Evolutionary conservation across 345 rosid genomes (phyloP).

Genomic region (Streptanthus diversifolius): DNA sequence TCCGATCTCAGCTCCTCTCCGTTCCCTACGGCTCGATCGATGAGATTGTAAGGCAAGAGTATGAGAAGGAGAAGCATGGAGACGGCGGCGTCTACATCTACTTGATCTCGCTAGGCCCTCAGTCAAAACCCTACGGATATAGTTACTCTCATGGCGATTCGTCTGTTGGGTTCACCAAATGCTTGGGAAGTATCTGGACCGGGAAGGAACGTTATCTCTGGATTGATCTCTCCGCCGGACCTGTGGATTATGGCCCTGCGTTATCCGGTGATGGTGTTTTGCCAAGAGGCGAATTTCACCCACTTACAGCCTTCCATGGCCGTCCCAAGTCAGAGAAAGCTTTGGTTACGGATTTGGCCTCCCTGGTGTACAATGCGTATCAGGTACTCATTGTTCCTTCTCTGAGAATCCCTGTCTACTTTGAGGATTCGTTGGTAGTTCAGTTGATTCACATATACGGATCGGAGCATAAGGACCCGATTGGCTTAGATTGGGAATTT

Average conservation of each 20-base stretch:
- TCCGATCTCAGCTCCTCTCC: slow-evolving; percentile 61
- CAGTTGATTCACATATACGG: slow-evolving; percentile 74
- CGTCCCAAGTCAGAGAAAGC: slow-evolving; percentile 83
- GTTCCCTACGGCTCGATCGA: slow-evolving; percentile 53
- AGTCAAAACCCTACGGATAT: slow-evolving; percentile 64
- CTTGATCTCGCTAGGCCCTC: slow-evolving; percentile 58
- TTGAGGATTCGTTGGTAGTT: slow-evolving; percentile 71
- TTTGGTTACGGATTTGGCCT: slow-evolving; percentile 69
- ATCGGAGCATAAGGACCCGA: slow-evolving; percentile 47
- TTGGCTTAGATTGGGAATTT: slow-evolving; percentile 70
- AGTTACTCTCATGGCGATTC: slow-evolving; percentile 67
- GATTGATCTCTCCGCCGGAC: slow-evolving; percentile 92
- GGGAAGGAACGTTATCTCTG: slow-evolving; percentile 85
- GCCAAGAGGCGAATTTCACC: slow-evolving; percentile 92
- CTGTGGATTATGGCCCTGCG: slow-evolving; percentile 92
- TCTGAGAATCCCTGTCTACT: slow-evolving; percentile 79
- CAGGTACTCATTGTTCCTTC: slow-evolving; percentile 93
- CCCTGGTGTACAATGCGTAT: slow-evolving; percentile 82
- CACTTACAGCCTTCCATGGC: slow-evolving; percentile 80
- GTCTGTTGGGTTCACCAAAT: slow-evolving; percentile 80
- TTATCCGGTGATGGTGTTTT: slow-evolving; percentile 91
- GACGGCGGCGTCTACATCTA: slow-evolving; percentile 67
- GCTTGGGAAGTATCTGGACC: slow-evolving; percentile 82
- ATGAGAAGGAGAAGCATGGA: slow-evolving; percentile 58
- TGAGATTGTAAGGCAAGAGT: slow-evolving; percentile 52